phyloP scores from a whole-genome alignment of 2,329 filamentous ascomycete genomes.

The Arthrobotrys musiformis region DNA sequence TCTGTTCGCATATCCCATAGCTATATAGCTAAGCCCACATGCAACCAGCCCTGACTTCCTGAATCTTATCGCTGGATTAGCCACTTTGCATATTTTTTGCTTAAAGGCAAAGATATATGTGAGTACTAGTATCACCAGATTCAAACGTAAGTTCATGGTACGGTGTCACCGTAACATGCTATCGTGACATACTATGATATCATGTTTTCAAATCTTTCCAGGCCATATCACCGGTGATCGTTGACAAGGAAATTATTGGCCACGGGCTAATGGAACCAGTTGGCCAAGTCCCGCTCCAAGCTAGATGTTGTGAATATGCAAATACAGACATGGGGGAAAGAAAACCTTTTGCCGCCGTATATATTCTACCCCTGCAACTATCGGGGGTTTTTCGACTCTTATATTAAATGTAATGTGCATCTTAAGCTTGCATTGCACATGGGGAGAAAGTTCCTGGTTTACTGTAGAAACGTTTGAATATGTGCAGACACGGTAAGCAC shows the following conservation, averaged over 20 bases:
- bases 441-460: slow-evolving; percentile 23
- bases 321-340: neutral
- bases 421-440: neutral
- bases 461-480: neutral
- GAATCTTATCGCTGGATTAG: too few species aligned
- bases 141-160: neutral
- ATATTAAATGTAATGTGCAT: slow-evolving; percentile 19
- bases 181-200: neutral
- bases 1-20: too few species aligned
- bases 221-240: neutral
- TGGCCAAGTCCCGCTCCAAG: neutral
- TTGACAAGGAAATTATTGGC: neutral
- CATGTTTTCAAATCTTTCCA: neutral
- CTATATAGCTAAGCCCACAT: too few species aligned
- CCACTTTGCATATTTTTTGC: too few species aligned
- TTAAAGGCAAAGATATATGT: too few species aligned
- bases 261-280: slow-evolving; percentile 7
- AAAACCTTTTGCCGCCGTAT: slow-evolving; percentile 8
- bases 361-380: neutral
- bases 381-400: slow-evolving; percentile 7
- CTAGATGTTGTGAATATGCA: neutral
- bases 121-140: neutral
- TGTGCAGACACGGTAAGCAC: slow-evolving; percentile 1
- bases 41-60: too few species aligned
- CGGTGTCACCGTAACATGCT: neutral